A percentile compares a stretch with the other conserved stretches of the same genome.
Conservation (phyloP, 1,139 yeast genomes). For the Hemisphaericaspora lyxosophila region DNA sequence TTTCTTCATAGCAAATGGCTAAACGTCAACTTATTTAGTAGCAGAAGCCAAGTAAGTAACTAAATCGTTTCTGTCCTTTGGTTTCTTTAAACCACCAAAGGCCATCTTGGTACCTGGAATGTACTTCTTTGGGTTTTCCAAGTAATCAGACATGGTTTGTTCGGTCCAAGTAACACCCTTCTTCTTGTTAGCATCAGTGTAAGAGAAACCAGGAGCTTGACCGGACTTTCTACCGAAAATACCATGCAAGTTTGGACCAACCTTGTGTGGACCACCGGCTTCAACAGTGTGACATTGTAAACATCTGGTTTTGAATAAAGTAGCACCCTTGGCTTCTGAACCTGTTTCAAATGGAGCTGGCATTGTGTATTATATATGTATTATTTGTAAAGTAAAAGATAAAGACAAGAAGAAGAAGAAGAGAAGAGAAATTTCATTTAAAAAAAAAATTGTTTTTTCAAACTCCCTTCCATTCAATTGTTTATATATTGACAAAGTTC, state of each 20-base stretch:
- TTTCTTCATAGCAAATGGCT: not conserved
- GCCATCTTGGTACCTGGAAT: slow-evolving; percentile 99
- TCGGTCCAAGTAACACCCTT: slow-evolving; percentile 88
- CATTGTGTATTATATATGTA: slow-evolving; percentile 31
- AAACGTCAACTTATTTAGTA: slow-evolving; percentile 26
- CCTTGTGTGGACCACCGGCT: slow-evolving; percentile 96
- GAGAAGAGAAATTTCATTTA: not conserved
- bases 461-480: not conserved
- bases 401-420: not conserved
- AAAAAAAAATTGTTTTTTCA: too few species aligned
- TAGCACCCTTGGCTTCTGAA: slow-evolving; percentile 96
- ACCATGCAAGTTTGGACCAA: slow-evolving; percentile 98
- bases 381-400: slow-evolving; percentile 36
- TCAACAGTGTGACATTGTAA: slow-evolving; percentile 98
- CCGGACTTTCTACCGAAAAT: slow-evolving; percentile 91
- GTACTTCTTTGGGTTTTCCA: slow-evolving; percentile 99
- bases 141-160: slow-evolving; percentile 90
- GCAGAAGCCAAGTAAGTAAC: slow-evolving; percentile 85
- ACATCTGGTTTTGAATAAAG: slow-evolving; percentile 97
- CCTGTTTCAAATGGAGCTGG: slow-evolving; percentile 73
- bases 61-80: slow-evolving; percentile 97
- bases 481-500: slow-evolving; percentile 2
- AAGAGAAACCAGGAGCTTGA: slow-evolving; percentile 87
- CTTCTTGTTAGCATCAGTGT: slow-evolving; percentile 98
- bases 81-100: slow-evolving; percentile 98